A percentile compares a stretch with the other conserved stretches of the same genome.
Evolutionary conservation across 768 basidiomycete species (phyloP).

Genomic region (Collybiopsis confluens): DNA sequence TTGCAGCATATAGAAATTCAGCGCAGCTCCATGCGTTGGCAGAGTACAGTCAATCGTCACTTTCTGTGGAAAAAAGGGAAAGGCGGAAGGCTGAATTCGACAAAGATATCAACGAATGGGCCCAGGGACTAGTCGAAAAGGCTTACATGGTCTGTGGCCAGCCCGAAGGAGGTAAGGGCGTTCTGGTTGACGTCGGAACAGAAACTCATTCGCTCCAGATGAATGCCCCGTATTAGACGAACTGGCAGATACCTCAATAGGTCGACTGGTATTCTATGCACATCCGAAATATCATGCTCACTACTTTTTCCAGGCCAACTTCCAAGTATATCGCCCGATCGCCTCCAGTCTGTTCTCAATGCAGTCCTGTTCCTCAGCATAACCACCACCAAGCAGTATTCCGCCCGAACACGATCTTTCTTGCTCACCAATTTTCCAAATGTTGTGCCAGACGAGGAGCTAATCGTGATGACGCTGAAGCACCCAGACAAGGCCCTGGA

Average conservation of each 20-base stretch:
- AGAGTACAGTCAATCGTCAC: slow-evolving; percentile 26
- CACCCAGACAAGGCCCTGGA: slow-evolving; percentile 42
- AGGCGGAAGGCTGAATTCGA: slow-evolving; percentile 26
- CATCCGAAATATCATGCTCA: neutral
- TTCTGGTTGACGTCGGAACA: neutral
- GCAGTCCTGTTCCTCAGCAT: slow-evolving; percentile 49
- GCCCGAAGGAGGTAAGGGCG: slow-evolving; percentile 30
- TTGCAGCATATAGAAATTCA: slow-evolving; percentile 44
- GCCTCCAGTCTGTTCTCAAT: slow-evolving; percentile 41
- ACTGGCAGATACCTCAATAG: slow-evolving; percentile 41
- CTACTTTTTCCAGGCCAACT: slow-evolving; percentile 21
- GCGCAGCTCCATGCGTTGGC: slow-evolving; percentile 32
- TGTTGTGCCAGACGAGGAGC: slow-evolving; percentile 34
- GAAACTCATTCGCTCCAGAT: slow-evolving; percentile 18
- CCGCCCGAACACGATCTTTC: slow-evolving; percentile 46
- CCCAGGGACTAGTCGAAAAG: slow-evolving; percentile 35
- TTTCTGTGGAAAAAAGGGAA: slow-evolving; percentile 12
- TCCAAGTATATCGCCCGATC: slow-evolving; percentile 30
- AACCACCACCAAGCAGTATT: slow-evolving; percentile 43
- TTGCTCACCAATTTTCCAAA: slow-evolving; percentile 20
- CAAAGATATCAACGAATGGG: slow-evolving; percentile 38
- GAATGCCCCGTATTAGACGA: slow-evolving; percentile 39
- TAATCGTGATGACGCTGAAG: slow-evolving; percentile 42
- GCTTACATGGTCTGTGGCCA: slow-evolving; percentile 42
- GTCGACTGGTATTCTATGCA: neutral